Base-by-base conservation (phyloP, 257 asterid genomes). In the Prunella vulgaris region DNA sequence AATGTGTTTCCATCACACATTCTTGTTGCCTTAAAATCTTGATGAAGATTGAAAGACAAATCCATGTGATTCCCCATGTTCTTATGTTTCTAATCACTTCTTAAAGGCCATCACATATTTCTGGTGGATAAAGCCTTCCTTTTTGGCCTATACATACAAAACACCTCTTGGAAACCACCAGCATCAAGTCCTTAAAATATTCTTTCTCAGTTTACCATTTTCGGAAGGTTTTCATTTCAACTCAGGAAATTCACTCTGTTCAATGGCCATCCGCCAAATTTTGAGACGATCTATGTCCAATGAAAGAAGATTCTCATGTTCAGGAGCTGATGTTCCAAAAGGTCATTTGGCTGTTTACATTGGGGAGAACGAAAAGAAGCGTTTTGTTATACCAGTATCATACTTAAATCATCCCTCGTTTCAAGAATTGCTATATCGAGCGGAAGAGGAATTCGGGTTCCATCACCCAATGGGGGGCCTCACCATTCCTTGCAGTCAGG, bases 391-490 rank as follows among this genome's bases (percentile, higher is more conserved):
- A 52, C 24, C 53, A 14, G 24, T 68, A 14, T 52, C 72, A 2
- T 68, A 52, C 24, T 68, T 68, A 54, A 68, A 54, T 48, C 53
- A 53, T 14, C 10, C 53, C 7, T 68, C 72, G 3, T 68, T 68
- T 68, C 72, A 68, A 52, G 72, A 68, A n/a, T 4, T 68, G 53
- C 10, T 68, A 6, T 13, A 52, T 21, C 63, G 32, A 32, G 63
- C 63, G 2, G 63, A 51, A 10, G 71, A 38, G n/a, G 48, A 38
- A 48, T 52, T 52, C 30, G 60, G 71, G 12, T 65, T 65, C 71
- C 20, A 27, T 25, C 74, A 69, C 5, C 66, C 76, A 7, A 76
- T 76, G 81, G 77, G 72, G 3, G 84, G 81, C 40, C 74, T 59
- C 15, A 70, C 74, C 68, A 60, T 70, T 25, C 75, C 75, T 12